A percentile compares a stretch with the other conserved stretches of the same genome.
phyloP scores from a whole-genome alignment of 2,329 filamentous ascomycete species.

The Beauveria pseudobassiana region DNA sequence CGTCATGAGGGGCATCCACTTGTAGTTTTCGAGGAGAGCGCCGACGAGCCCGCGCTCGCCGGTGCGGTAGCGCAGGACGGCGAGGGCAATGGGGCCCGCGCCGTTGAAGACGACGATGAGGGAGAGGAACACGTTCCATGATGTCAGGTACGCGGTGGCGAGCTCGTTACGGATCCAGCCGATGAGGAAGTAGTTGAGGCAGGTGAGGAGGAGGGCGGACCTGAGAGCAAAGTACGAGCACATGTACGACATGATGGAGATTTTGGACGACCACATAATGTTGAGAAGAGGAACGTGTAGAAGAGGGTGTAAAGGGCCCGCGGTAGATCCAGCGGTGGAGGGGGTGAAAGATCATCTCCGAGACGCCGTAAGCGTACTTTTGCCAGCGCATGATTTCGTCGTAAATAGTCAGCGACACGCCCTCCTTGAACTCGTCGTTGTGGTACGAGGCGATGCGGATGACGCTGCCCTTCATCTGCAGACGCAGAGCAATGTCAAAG shows the following conservation, averaged over 20 bases:
- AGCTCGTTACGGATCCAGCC: slow-evolving; percentile 63
- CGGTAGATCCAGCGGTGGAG: slow-evolving; percentile 52
- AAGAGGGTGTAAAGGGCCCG: slow-evolving; percentile 61
- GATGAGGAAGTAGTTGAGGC: slow-evolving; percentile 63
- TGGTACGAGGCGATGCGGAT: slow-evolving; percentile 64
- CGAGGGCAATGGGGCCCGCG: slow-evolving; percentile 53
- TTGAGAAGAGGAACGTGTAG: slow-evolving; percentile 49
- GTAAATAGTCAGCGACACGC: slow-evolving; percentile 65
- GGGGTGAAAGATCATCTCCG: slow-evolving; percentile 64
- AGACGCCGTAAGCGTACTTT: slow-evolving; percentile 66
- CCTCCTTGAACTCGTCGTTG: slow-evolving; percentile 63
- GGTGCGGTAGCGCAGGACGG: slow-evolving; percentile 55
- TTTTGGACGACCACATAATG: slow-evolving; percentile 58
- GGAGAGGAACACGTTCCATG: slow-evolving; percentile 55
- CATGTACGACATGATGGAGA: slow-evolving; percentile 65
- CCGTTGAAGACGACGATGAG: slow-evolving; percentile 59
- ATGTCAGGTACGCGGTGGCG: slow-evolving; percentile 61
- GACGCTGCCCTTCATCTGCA: slow-evolving; percentile 61
- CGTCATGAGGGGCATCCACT: slow-evolving; percentile 51
- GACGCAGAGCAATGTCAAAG: slow-evolving; percentile 66
- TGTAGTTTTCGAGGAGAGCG: slow-evolving; percentile 40
- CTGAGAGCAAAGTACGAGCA: slow-evolving; percentile 67
- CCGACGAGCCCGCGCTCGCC: slow-evolving; percentile 43
- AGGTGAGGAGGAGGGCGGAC: slow-evolving; percentile 57
- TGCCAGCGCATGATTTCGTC: slow-evolving; percentile 67